Evolutionary conservation across 2,329 filamentous ascomycete species (phyloP).

Genomic region (Xylariaceae sp.): DNA sequence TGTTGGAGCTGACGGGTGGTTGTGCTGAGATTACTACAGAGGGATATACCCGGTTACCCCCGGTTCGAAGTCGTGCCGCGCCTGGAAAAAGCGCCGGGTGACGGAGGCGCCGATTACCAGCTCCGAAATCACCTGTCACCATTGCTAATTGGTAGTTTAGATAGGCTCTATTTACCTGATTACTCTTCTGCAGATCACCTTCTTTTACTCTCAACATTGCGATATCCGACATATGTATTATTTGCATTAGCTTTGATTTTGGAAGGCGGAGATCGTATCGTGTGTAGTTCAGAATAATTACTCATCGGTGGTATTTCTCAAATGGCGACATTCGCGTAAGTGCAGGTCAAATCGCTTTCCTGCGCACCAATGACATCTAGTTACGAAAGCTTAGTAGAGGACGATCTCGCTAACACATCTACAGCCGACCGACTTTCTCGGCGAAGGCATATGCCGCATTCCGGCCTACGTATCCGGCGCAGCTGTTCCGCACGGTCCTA

Average conservation of each 20-base stretch:
- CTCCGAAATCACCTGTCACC: background rate
- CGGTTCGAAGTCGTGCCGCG: constrained; percentile 20
- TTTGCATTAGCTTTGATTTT: too few relatives aligned
- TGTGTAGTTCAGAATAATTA: background rate
- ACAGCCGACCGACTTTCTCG: constrained; percentile 61
- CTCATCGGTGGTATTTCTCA: constrained; percentile 4
- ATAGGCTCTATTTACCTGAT: background rate
- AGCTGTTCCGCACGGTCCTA: constrained; percentile 60
- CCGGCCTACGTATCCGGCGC: constrained; percentile 62
- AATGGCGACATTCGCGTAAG: constrained; percentile 59
- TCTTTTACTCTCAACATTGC: background rate
- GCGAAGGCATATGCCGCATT: constrained; percentile 64
- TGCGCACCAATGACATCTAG: constrained; percentile 10
- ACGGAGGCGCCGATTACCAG: constrained; percentile 12
- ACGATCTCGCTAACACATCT: constrained; percentile 23
- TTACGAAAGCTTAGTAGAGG: background rate
- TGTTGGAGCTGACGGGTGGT: background rate
- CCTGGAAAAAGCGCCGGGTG: background rate
- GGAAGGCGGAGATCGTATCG: background rate
- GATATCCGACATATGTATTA: too few relatives aligned
- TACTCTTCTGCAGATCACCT: background rate
- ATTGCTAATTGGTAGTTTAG: background rate
- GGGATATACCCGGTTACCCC: constrained; percentile 7
- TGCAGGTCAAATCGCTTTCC: constrained; percentile 9
- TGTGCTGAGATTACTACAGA: background rate